Conservation (phyloP, 2,329 filamentous ascomycete species). For the Orbilia brochopaga region DNA sequence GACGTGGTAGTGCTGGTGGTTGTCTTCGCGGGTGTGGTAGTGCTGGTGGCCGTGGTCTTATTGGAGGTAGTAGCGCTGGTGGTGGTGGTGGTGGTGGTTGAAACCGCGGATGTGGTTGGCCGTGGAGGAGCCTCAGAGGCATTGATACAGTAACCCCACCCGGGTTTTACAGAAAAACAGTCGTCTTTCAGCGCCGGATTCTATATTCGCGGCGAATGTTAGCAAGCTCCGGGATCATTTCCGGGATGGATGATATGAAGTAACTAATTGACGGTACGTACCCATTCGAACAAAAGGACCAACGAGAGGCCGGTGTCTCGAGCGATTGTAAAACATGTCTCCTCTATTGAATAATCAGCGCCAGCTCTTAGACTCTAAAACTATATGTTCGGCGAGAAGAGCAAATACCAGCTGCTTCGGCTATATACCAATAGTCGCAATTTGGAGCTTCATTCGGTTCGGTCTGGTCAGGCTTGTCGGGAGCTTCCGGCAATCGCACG, state of each 20-base stretch:
- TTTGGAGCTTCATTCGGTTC: background rate
- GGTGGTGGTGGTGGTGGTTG: background rate
- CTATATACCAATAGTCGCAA: conserved; percentile 8
- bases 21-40: too few relatives aligned
- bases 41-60: too few relatives aligned
- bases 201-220: too few relatives aligned
- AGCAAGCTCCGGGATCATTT: too few relatives aligned
- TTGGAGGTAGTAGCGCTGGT: background rate
- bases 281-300: background rate
- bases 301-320: background rate
- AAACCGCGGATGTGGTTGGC: too few relatives aligned
- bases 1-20: too few relatives aligned
- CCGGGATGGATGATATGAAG: too few relatives aligned
- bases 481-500: too few relatives aligned
- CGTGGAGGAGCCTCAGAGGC: background rate
- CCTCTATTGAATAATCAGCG: too few relatives aligned
- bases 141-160: background rate
- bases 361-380: too few relatives aligned
- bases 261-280: too few relatives aligned
- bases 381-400: too few relatives aligned
- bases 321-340: background rate
- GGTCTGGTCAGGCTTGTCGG: background rate
- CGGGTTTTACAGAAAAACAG: background rate
- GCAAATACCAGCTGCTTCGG: background rate
- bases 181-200: conserved; percentile 1